Evolutionary conservation across 768 basidiomycete genomes (phyloP).

Genomic region (Boletus sensibilis): DNA sequence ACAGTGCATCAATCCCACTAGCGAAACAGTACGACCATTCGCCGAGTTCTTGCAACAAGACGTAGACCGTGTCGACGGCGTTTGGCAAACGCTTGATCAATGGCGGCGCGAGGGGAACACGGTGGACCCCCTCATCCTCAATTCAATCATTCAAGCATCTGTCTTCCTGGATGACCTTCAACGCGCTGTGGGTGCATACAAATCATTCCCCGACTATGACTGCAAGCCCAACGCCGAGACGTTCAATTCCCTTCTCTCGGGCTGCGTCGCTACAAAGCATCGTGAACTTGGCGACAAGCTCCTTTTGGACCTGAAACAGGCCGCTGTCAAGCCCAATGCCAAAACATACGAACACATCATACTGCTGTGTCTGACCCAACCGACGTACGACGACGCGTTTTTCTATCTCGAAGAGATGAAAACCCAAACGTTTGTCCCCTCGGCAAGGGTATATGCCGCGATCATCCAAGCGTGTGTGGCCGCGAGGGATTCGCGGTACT

Average conservation of each 20-base stretch:
- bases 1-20: constrained; percentile 47
- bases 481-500: constrained; percentile 58
- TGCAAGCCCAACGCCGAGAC: constrained; percentile 60
- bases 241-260: constrained; percentile 67
- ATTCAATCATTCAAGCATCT: constrained; percentile 65
- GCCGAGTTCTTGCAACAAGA: constrained; percentile 45
- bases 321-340: constrained; percentile 52
- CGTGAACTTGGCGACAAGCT: constrained; percentile 67
- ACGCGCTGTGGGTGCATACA: constrained; percentile 77
- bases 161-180: constrained; percentile 63
- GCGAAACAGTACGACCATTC: constrained; percentile 55
- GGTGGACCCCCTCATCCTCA: constrained; percentile 60
- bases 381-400: constrained; percentile 82
- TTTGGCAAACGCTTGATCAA: constrained; percentile 64
- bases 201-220: constrained; percentile 53
- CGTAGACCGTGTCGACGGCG: constrained; percentile 56
- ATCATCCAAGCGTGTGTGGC: constrained; percentile 58
- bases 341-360: constrained; percentile 70
- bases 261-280: constrained; percentile 58
- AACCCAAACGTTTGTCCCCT: constrained; percentile 52
- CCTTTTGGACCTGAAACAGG: constrained; percentile 62
- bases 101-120: constrained; percentile 50
- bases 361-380: constrained; percentile 64
- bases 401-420: constrained; percentile 91
- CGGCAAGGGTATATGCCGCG: constrained; percentile 52